A percentile compares a stretch with the other conserved stretches of the same genome.
These are phyloP conservation scores for Hydnum rufescens DNA, from an alignment of 768 basidiomycete genomes.

Conservation along the genomic window DNA sequence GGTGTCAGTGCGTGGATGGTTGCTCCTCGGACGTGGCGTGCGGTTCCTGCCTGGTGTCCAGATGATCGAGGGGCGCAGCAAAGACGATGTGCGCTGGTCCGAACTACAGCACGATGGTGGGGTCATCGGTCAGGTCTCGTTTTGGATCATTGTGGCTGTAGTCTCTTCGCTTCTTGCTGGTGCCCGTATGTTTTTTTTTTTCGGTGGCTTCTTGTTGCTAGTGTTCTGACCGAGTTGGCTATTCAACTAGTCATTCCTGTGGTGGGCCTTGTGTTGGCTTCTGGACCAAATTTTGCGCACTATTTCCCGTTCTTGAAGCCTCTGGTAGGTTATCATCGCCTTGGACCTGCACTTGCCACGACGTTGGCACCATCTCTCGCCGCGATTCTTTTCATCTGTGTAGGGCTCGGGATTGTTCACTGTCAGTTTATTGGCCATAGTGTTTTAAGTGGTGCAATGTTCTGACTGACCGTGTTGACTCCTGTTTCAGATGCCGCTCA, in stretches of 20 bases:
- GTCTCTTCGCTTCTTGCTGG: conserved; percentile 33
- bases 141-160: conserved; percentile 38
- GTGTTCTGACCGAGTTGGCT: conserved; percentile 15
- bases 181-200: conserved; percentile 30
- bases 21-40: conserved; percentile 53
- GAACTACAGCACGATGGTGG: conserved; percentile 43
- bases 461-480: no score
- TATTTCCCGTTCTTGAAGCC: conserved; percentile 44
- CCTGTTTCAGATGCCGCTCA: conserved; percentile 35
- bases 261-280: conserved; percentile 41
- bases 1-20: conserved; percentile 50
- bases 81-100: conserved; percentile 69
- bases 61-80: conserved; percentile 59
- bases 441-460: not conserved
- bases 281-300: conserved; percentile 55
- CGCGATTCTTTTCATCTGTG: conserved; percentile 34
- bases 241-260: conserved; percentile 35
- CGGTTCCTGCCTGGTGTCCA: conserved; percentile 40
- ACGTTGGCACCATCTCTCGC: conserved; percentile 47
- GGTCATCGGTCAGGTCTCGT: conserved; percentile 25
- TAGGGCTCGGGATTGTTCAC: conserved; percentile 32
- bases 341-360: conserved; percentile 45
- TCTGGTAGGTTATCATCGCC: conserved; percentile 27
- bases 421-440: conserved; percentile 25
- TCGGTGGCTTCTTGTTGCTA: conserved; percentile 2